A percentile compares a stretch with the other conserved stretches of the same genome.
Evolutionary conservation across 106 monocot genomes (phyloP).

Genomic region (Allium cepa): DNA sequence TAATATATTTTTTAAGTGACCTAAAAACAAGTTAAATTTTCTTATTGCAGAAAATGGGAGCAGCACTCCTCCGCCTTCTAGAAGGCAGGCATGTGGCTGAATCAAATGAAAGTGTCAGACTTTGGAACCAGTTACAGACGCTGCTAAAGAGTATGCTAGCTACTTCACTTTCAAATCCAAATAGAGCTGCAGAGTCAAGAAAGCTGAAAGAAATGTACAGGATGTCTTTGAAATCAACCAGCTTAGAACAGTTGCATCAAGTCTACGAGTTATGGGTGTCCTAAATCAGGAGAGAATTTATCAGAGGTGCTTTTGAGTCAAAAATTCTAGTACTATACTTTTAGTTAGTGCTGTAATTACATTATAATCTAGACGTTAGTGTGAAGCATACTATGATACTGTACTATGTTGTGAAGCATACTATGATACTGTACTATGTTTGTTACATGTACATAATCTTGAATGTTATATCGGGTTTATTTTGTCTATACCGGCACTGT

Average conservation of each 20-base stretch:
- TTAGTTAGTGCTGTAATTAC: no score
- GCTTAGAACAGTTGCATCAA: conserved; percentile 40
- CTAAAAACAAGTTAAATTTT: neutral
- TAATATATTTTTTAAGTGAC: no score
- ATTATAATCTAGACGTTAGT: no score
- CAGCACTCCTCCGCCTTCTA: conserved; percentile 52
- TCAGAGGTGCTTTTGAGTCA: no score
- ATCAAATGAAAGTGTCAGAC: conserved; percentile 25
- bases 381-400: no score
- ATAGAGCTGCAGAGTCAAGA: conserved; percentile 24
- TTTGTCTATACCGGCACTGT: no score
- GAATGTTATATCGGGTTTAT: no score
- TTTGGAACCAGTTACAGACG: conserved; percentile 58
- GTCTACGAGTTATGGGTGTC: conserved; percentile 64
- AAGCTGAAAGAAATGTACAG: conserved; percentile 88
- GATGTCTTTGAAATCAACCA: conserved; percentile 56
- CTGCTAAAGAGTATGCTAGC: conserved; percentile 69
- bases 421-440: no score
- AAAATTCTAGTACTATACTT: no score
- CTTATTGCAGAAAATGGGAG: conserved; percentile 58
- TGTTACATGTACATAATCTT: no score
- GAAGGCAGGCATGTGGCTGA: conserved; percentile 57
- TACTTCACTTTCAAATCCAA: conserved; percentile 24
- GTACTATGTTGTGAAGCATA: no score
- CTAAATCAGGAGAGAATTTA: conserved; percentile 2